A percentile compares a stretch with the other conserved stretches of the same genome.
phyloP scores from a whole-genome alignment of 2,329 filamentous ascomycete species.

The Penicillium expansum region DNA sequence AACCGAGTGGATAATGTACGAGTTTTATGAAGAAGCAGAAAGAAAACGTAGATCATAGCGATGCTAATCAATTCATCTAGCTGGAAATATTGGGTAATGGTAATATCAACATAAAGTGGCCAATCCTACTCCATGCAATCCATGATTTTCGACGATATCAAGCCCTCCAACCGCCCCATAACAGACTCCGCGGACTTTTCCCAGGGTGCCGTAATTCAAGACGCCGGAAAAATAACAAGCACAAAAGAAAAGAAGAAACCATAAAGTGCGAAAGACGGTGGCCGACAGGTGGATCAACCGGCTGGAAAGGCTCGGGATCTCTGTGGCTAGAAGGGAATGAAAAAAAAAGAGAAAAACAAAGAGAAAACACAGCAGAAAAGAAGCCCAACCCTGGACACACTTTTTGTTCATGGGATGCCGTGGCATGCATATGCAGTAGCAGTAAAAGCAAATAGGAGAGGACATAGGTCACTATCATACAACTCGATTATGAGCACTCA shows the following conservation, averaged over 20 bases:
- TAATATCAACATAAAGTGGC: slow-evolving; percentile 19
- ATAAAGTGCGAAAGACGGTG: neutral
- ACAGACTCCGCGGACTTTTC: slow-evolving; percentile 15
- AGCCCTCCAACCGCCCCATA: slow-evolving; percentile 5
- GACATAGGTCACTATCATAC: slow-evolving; percentile 19
- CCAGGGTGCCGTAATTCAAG: slow-evolving; percentile 16
- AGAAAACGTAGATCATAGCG: slow-evolving; percentile 4
- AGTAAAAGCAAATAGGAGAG: slow-evolving; percentile 16
- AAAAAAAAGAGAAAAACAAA: neutral
- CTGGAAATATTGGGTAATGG: slow-evolving; percentile 16
- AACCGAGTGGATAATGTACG: neutral
- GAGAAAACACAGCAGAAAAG: slow-evolving; percentile 1
- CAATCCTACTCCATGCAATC: slow-evolving; percentile 22
- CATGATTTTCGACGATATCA: slow-evolving; percentile 9
- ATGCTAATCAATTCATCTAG: slow-evolving; percentile 19
- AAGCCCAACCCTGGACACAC: neutral
- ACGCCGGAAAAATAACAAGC: slow-evolving; percentile 15
- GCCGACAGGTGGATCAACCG: neutral
- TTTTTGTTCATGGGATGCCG: slow-evolving; percentile 9
- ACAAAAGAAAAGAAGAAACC: slow-evolving; percentile 6
- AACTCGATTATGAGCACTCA: slow-evolving; percentile 5
- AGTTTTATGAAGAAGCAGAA: neutral
- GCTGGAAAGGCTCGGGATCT: neutral
- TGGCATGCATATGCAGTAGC: slow-evolving; percentile 15
- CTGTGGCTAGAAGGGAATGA: neutral